Evolutionary conservation across 2,329 filamentous ascomycete genomes (phyloP).

Genomic region (Alternaria sp.): DNA sequence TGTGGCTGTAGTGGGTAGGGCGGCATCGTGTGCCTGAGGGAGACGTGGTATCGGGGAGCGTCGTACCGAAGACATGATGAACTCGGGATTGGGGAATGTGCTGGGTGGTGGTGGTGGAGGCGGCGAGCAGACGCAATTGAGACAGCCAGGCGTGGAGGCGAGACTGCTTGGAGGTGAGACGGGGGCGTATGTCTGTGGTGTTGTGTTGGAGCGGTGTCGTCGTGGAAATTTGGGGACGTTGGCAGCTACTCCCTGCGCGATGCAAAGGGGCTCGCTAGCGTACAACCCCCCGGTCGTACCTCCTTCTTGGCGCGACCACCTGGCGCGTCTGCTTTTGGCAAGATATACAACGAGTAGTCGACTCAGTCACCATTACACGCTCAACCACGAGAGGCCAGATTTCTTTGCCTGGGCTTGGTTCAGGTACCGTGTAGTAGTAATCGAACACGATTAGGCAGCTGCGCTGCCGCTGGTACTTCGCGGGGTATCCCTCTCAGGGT

Average conservation of each 20-base stretch:
- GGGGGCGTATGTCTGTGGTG: constrained; percentile 35
- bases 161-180: constrained; percentile 32
- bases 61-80: constrained; percentile 52
- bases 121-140: constrained; percentile 27
- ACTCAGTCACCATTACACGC: background rate
- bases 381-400: no score
- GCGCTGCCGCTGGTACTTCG: background rate
- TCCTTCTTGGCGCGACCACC: constrained; percentile 41
- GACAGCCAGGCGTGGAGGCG: constrained; percentile 31
- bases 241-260: constrained; percentile 50
- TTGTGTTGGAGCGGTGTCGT: constrained; percentile 42
- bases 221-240: constrained; percentile 53
- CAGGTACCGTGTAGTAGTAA: no score
- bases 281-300: constrained; percentile 40
- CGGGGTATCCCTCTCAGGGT: background rate
- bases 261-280: constrained; percentile 54
- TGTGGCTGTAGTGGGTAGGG: constrained; percentile 22
- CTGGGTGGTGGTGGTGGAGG: constrained; percentile 28
- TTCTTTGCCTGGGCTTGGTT: no score
- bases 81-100: constrained; percentile 30
- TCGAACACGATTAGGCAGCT: no score
- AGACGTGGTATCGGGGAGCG: constrained; percentile 32
- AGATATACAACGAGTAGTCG: constrained; percentile 15
- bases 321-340: constrained; percentile 34
- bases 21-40: constrained; percentile 34